A percentile compares a stretch with the other conserved stretches of the same genome.
These are phyloP conservation scores for Echites panduratus DNA, from an alignment of 257 asterid genomes.

Conservation along the genomic window DNA sequence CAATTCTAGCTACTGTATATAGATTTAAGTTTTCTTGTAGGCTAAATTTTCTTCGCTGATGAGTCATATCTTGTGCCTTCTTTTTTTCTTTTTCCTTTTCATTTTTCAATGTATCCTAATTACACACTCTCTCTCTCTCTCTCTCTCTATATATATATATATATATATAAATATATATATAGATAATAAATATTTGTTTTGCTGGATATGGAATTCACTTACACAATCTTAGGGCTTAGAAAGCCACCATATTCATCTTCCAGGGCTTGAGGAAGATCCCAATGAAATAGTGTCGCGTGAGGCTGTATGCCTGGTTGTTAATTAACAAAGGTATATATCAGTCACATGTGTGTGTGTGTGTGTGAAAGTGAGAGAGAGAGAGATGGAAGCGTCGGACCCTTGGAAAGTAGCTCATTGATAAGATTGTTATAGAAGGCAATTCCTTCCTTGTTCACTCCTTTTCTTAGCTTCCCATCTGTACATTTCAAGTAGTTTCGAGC, in stretches of 20 bases:
- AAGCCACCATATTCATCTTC: constrained; percentile 70
- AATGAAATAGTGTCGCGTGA: constrained; percentile 53
- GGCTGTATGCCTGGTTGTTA: constrained; percentile 44
- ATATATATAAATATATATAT: too few species aligned
- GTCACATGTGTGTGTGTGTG: too few species aligned
- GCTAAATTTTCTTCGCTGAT: too few species aligned
- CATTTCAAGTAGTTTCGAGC: not conserved
- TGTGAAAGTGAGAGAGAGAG: too few species aligned
- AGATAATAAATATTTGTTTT: too few species aligned
- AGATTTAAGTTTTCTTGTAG: too few species aligned
- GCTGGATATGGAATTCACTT: constrained; percentile 15
- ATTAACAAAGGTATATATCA: not conserved
- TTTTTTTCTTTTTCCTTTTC: too few species aligned
- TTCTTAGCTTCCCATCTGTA: constrained; percentile 47
- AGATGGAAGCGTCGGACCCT: constrained; percentile 24
- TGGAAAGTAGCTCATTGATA: constrained; percentile 45
- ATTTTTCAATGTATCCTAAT: too few species aligned
- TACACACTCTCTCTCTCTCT: too few species aligned
- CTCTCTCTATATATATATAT: too few species aligned
- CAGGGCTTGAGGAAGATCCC: constrained; percentile 75
- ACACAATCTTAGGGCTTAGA: constrained; percentile 47
- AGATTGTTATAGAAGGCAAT: constrained; percentile 54
- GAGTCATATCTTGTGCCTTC: too few species aligned
- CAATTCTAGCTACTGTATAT: too few species aligned
- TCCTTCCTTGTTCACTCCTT: constrained; percentile 57